Evolutionary conservation across 805 yeast species (phyloP), one percentile per base, ranked within the genome.

Genomic region (Suhomyces pyralidae): DNA sequence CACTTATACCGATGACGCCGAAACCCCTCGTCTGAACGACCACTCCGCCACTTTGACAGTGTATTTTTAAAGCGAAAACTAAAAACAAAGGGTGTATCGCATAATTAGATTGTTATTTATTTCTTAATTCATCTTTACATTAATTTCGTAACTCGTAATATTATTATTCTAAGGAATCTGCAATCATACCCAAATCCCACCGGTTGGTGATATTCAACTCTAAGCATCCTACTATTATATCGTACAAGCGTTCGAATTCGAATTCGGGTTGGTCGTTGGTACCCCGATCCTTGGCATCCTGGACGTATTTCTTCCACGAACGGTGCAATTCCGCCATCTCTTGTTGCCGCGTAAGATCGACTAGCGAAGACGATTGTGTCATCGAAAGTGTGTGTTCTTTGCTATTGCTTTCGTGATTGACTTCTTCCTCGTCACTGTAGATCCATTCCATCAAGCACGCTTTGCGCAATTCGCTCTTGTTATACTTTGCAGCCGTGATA

Each of bases 401-500:
- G 32, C n/a, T 5, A 9, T 46, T 30, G 38, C 38, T 53, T 3
- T 12, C 30, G 7, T 42, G 28, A 9, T 20, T 20, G 12, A 12
- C 25, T 7, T 17, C 22, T 30, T 44, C 45, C 36, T 48, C 54
- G 8, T 49, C 47, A 30, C 46, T 53, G 48, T 57, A 55, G 12
- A 70, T 56, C 67, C 69, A 68, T 32, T 65, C 66, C 42, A 67
- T 48, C 32, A 72, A 62, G 44, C 79, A 70, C 1, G 81, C 79
- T 42, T 64, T 63, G n/a, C 64, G 58, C 53, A 88, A 67, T 4
- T 77, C 71, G 3, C 65, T 66, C n/a, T 60, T 59, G 59, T 85
- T 82, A 66, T 76, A 88, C 53, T 80, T 80, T 2, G 89, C 93
- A 3, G 85, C 80, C 28, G 83, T 68, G 43, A 92, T 92, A 74